Conservation (phyloP, 768 basidiomycete species). For the Amanita pseudoporphyria region DNA sequence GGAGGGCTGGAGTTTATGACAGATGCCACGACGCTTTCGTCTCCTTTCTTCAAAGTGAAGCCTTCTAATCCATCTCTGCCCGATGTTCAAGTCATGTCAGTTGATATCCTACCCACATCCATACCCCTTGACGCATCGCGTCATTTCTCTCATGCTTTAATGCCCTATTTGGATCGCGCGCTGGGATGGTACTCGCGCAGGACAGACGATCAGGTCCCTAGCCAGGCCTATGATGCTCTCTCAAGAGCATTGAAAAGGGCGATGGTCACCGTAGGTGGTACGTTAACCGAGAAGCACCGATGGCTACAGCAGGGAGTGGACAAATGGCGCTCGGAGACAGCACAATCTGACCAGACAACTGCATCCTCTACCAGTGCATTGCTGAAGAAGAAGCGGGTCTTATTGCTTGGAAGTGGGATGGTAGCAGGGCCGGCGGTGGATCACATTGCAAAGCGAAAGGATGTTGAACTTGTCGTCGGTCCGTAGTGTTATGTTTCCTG, state of each 20-base stretch:
- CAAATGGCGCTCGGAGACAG: conserved; percentile 17
- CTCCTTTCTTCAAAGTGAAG: conserved; percentile 55
- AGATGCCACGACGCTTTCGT: conserved; percentile 65
- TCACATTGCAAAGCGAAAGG: conserved; percentile 50
- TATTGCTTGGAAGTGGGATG: conserved; percentile 92
- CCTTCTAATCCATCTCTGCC: conserved; percentile 36
- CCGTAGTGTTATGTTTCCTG: conserved; percentile 20
- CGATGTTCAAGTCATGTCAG: conserved; percentile 71
- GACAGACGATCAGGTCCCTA: background rate
- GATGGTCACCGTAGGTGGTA: conserved; percentile 56
- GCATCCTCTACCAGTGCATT: background rate
- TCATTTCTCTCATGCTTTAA: conserved; percentile 59
- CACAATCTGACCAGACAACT: background rate
- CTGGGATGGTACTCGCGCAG: conserved; percentile 30
- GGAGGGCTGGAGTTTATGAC: conserved; percentile 83
- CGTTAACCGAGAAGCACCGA: conserved; percentile 38
- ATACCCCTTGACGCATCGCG: conserved; percentile 74
- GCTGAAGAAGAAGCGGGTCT: conserved; percentile 47
- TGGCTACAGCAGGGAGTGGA: conserved; percentile 52
- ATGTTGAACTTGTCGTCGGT: conserved; percentile 75
- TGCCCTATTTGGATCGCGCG: conserved; percentile 58
- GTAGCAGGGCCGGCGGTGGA: conserved; percentile 86
- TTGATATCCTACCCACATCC: conserved; percentile 85
- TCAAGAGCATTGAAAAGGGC: conserved; percentile 52
- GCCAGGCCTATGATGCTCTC: conserved; percentile 13